phyloP scores from a whole-genome alignment of 331 rosid species.

The Dryas integrifolia region DNA sequence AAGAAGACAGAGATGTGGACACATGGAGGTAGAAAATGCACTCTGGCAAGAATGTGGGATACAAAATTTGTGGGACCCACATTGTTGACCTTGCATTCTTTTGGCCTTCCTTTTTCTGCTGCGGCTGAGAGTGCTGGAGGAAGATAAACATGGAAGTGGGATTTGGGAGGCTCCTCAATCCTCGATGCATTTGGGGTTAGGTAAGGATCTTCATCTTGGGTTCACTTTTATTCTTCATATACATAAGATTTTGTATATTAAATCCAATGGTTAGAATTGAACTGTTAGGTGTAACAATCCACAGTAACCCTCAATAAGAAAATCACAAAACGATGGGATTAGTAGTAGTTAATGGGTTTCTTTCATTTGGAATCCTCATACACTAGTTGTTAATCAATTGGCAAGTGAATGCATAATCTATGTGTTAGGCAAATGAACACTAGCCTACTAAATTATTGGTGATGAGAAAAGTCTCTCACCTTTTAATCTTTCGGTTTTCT shows the following conservation, averaged over 20 bases:
- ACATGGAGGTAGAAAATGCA: background rate
- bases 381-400: background rate
- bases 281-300: no score
- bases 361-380: background rate
- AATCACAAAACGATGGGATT: background rate
- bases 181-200: background rate
- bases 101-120: background rate
- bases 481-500: background rate
- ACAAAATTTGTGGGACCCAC: background rate
- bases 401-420: background rate
- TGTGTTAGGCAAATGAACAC: conserved; percentile 12
- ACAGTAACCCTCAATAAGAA: background rate
- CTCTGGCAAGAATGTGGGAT: background rate
- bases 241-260: no score
- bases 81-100: background rate
- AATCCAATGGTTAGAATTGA: no score
- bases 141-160: background rate
- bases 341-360: background rate
- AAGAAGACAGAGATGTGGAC: background rate
- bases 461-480: background rate
- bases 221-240: background rate
- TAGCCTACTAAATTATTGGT: conserved; percentile 8
- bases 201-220: background rate
- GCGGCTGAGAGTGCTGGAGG: no score
- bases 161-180: no score